phyloP scores from a whole-genome alignment of 2,329 filamentous ascomycete genomes.

The Aquanectria penicillioides region DNA sequence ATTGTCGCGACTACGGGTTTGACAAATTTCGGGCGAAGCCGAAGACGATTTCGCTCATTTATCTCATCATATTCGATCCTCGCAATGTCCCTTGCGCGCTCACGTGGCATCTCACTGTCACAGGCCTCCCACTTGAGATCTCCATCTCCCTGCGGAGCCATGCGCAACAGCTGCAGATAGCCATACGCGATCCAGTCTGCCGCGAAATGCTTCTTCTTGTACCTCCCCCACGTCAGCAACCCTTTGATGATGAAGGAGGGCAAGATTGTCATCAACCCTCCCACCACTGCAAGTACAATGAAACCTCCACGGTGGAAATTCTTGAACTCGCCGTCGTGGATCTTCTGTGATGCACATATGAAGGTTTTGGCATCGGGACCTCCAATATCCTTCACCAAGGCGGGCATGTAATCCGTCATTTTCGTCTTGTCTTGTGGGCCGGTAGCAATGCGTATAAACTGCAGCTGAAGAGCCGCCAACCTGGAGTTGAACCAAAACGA shows the following conservation, averaged over 20 bases:
- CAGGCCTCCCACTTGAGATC: not conserved
- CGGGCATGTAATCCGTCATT: too few relatives aligned
- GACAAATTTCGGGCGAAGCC: not conserved
- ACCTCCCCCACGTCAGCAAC: not conserved
- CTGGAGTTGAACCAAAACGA: not conserved
- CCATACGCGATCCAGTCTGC: constrained; percentile 8
- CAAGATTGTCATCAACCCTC: not conserved
- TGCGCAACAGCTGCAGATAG: not conserved
- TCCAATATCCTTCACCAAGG: not conserved
- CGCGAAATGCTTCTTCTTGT: not conserved
- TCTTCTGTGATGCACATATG: constrained; percentile 2
- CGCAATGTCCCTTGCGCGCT: not conserved
- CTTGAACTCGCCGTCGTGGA: not conserved
- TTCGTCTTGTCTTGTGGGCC: not conserved
- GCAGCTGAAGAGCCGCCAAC: constrained; percentile 4
- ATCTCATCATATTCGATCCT: not conserved
- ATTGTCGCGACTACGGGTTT: not conserved
- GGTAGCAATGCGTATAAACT: not conserved
- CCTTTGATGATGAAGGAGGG: not conserved
- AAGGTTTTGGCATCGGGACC: not conserved
- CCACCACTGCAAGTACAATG: not conserved
- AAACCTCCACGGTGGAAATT: constrained; percentile 7
- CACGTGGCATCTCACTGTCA: not conserved
- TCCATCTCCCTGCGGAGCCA: not conserved
- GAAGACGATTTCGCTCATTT: not conserved